Evolutionary conservation across 345 rosid species (phyloP), one percentile per base, ranked within the genome.

Genomic region (Syzygium jambos): DNA sequence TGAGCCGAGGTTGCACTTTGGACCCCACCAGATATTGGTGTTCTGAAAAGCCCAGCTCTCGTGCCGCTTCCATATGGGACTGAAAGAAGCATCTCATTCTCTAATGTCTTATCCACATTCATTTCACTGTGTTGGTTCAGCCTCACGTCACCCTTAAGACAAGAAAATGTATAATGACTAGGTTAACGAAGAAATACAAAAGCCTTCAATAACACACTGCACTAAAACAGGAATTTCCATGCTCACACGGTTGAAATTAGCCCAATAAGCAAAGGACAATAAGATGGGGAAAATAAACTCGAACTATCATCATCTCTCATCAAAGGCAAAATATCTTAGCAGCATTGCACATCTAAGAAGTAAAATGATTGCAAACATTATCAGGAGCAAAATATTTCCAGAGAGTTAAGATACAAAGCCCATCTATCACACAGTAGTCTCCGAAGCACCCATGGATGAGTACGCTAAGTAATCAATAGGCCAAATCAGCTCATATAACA

Each of bases 21-120:
- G 87, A 98, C 99, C 87, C 99, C 99, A 90, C 99, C 99, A 11
- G 99, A 96, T 87, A 96, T 98, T 13, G 99, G 99, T 22, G 99
- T 98, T 89, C 99, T 93, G 90, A 96, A 98, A 87, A 96, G 98
- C 56, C 98, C 98, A 52, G 98, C 93, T 88, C 99, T 92, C 21
- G 93, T 92, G 91, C 98, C 99, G 52, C 96, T 97, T 86, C 94
- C 91, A n/a, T 92, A 92, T 51, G 93, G 93, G 73, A 88, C 87
- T 25, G 84, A n/a, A 82, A 90, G 89, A 89, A 93, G 92, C 65
- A 93, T 38, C 90, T 93, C 96, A 68, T 89, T 90, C 93, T 92
- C 93, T 17, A 91, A 59, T 87, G 91, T 55, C 49, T 91, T 89
- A 86, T 88, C 91, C 15, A 84, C 91, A 87, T 91, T 92, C 89